These are phyloP conservation scores for Fusarium humuli DNA, from an alignment of 2,329 filamentous ascomycete species.

Conservation along the genomic window DNA sequence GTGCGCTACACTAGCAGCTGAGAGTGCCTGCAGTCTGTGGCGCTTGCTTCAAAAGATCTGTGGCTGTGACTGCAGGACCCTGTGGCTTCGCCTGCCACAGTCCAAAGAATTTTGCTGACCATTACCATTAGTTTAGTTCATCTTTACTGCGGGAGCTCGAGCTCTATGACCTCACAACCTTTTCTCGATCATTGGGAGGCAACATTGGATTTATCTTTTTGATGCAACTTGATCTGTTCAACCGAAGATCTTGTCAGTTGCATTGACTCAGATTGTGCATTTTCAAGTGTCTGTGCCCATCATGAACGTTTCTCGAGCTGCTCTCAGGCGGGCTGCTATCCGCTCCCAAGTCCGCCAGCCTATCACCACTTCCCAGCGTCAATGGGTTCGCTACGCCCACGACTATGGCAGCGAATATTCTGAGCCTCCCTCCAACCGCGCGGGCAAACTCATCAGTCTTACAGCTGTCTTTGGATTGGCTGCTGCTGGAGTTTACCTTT, in stretches of 20 bases:
- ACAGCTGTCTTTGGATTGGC: conserved; percentile 54
- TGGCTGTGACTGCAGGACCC: conserved; percentile 5
- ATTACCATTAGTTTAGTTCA: background rate
- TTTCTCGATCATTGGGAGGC: conserved; percentile 24
- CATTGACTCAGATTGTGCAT: conserved; percentile 6
- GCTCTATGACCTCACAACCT: conserved; percentile 47
- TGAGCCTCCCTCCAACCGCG: conserved; percentile 37
- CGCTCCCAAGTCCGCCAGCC: conserved; percentile 41
- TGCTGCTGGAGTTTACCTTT: conserved; percentile 55
- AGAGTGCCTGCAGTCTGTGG: conserved; percentile 27
- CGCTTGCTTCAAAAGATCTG: conserved; percentile 18
- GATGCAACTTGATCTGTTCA: conserved; percentile 12
- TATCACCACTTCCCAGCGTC: conserved; percentile 40
- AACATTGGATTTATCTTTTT: conserved; percentile 13
- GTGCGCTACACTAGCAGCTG: conserved; percentile 21
- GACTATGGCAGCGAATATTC: conserved; percentile 44
- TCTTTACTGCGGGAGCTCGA: conserved; percentile 24
- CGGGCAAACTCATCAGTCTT: conserved; percentile 49
- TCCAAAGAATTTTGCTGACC: conserved; percentile 48
- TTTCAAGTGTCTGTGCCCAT: conserved; percentile 10
- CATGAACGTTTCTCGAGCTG: conserved; percentile 50
- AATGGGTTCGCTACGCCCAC: conserved; percentile 50
- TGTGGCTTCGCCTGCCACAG: conserved; percentile 28
- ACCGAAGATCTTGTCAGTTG: background rate
- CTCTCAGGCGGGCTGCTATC: conserved; percentile 47